Evolutionary conservation across 1,284 basidiomycete genomes (phyloP).

Genomic region (Phellinidium pouzarii): DNA sequence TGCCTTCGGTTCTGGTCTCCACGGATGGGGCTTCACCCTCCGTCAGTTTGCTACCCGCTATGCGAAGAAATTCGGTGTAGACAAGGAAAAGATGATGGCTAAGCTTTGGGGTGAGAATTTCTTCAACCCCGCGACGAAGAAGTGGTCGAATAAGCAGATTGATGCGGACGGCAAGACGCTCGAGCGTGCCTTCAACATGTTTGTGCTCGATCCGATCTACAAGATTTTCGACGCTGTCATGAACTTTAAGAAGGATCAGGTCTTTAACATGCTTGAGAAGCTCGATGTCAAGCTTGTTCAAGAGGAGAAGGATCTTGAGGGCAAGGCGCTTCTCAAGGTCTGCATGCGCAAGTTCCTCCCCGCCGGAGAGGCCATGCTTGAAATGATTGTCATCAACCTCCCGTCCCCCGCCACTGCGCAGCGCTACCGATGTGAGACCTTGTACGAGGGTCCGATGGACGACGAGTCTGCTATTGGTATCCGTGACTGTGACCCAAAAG

Average conservation of each 20-base stretch:
- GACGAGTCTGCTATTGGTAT: constrained; percentile 99
- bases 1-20: constrained; percentile 98
- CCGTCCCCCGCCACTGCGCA: constrained; percentile 97
- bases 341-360: constrained; percentile 99
- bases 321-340: constrained; percentile 95
- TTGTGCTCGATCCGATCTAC: constrained; percentile 99
- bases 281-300: constrained; percentile 88
- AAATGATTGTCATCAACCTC: constrained; percentile 99
- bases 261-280: constrained; percentile 87
- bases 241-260: constrained; percentile 99
- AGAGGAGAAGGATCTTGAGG: constrained; percentile 94
- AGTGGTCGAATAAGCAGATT: constrained; percentile 84
- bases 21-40: constrained; percentile 99
- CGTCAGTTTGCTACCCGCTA: constrained; percentile 95
- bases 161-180: constrained; percentile 84
- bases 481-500: constrained; percentile 97
- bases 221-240: constrained; percentile 98
- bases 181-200: constrained; percentile 92
- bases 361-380: constrained; percentile 96
- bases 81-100: constrained; percentile 96
- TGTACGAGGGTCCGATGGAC: constrained; percentile 99
- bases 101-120: constrained; percentile 99
- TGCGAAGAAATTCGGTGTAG: constrained; percentile 98
- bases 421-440: constrained; percentile 97
- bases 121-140: constrained; percentile 97